A percentile compares a stretch with the other conserved stretches of the same genome.
Evolutionary conservation across 768 basidiomycete species (phyloP).

Genomic region (Polyporus arcularius): DNA sequence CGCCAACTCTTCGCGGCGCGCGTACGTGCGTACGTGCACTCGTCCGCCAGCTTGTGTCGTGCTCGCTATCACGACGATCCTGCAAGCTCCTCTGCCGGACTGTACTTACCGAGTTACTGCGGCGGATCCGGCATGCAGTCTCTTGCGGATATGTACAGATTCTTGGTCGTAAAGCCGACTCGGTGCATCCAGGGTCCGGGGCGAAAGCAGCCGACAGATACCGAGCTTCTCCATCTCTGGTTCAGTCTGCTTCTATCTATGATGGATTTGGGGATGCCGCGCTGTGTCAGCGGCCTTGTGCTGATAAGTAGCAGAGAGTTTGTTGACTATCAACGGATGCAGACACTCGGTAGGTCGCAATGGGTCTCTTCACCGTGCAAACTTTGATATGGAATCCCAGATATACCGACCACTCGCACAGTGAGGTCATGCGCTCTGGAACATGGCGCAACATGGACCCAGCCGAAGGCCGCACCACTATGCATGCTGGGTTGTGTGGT

Average conservation of each 20-base stretch:
- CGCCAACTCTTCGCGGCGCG: no score
- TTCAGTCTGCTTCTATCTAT: not conserved
- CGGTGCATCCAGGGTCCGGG: not conserved
- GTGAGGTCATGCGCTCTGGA: not conserved
- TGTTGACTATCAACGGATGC: not conserved
- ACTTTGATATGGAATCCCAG: not conserved
- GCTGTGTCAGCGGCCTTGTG: not conserved
- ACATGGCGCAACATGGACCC: not conserved
- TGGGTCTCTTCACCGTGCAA: not conserved
- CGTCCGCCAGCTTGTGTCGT: no score
- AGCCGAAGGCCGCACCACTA: not conserved
- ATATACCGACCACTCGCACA: not conserved
- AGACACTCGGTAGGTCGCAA: not conserved
- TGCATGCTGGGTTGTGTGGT: not conserved
- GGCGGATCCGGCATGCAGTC: no score
- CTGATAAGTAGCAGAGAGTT: not conserved
- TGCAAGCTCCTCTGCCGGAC: no score
- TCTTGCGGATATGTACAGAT: not conserved
- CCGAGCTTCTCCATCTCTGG: not conserved
- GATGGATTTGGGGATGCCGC: not conserved
- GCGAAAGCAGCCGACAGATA: not conserved
- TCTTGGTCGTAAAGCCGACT: not conserved
- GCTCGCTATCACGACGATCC: no score
- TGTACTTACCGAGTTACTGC: no score
- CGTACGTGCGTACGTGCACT: no score